These are phyloP conservation scores for Exsudoporus frostii DNA, from an alignment of 768 basidiomycete species.

Conservation along the genomic window DNA sequence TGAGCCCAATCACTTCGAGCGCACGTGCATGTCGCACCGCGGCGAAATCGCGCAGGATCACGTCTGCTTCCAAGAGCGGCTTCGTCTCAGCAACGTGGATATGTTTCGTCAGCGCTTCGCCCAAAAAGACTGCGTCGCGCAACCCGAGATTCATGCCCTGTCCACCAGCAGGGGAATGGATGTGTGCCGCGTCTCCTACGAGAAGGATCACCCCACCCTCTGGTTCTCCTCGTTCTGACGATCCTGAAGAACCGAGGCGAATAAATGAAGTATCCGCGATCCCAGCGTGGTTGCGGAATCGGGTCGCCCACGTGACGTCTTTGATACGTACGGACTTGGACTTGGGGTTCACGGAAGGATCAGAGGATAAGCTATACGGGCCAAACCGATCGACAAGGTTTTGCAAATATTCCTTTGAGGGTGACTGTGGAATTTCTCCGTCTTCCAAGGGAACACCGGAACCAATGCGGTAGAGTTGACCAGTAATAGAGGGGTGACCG, in stretches of 20 bases:
- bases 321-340: slow-evolving; percentile 33
- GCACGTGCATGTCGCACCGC: slow-evolving; percentile 37
- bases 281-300: slow-evolving; percentile 47
- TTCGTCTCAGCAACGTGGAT: slow-evolving; percentile 16
- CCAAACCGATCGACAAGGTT: slow-evolving; percentile 40
- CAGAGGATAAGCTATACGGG: slow-evolving; percentile 35
- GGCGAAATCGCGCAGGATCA: slow-evolving; percentile 37
- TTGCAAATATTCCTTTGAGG: slow-evolving; percentile 44
- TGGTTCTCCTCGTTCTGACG: not conserved
- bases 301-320: slow-evolving; percentile 43
- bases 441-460: slow-evolving; percentile 37
- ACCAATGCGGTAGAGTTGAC: slow-evolving; percentile 39
- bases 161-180: slow-evolving; percentile 54
- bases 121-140: slow-evolving; percentile 48
- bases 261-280: slow-evolving; percentile 41
- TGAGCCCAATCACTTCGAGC: slow-evolving; percentile 39
- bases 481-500: slow-evolving; percentile 5
- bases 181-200: slow-evolving; percentile 48
- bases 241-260: slow-evolving; percentile 20
- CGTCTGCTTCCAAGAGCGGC: slow-evolving; percentile 25
- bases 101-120: slow-evolving; percentile 39
- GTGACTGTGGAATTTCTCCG: slow-evolving; percentile 38
- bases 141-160: slow-evolving; percentile 61
- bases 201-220: slow-evolving; percentile 27
- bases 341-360: slow-evolving; percentile 34